These are phyloP conservation scores for Leccinum holopus DNA, from an alignment of 1,284 basidiomycete species.

Conservation along the genomic window DNA sequence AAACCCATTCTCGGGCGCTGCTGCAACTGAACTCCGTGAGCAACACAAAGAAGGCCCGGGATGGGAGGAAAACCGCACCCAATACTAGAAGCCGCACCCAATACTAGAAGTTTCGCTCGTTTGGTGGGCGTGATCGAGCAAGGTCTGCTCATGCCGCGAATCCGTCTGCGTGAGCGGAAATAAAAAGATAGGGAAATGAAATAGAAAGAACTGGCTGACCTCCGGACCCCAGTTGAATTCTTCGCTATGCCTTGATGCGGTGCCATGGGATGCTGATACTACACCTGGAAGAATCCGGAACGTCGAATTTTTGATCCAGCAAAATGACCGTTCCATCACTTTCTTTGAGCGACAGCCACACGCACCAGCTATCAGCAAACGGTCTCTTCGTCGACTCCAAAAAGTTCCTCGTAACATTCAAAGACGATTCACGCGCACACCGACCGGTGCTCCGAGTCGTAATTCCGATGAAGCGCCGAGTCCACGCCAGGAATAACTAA, in stretches of 20 bases:
- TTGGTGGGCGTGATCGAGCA: background rate
- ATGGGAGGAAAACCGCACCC: constrained; percentile 1
- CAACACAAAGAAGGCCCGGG: too few relatives aligned
- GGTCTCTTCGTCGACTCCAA: constrained; percentile 35
- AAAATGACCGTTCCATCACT: constrained; percentile 74
- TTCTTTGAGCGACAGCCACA: constrained; percentile 67
- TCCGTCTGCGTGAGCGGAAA: constrained; percentile 6
- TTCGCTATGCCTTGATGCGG: background rate
- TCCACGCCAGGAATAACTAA: constrained; percentile 61
- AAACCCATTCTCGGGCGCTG: too few relatives aligned
- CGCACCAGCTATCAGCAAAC: constrained; percentile 44
- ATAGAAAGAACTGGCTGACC: constrained; percentile 1
- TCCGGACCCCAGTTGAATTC: constrained; percentile 10
- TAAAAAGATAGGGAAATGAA: background rate
- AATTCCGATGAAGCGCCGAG: constrained; percentile 48
- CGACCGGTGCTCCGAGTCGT: constrained; percentile 54
- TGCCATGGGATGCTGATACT: background rate
- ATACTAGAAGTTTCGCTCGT: background rate
- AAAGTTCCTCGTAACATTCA: constrained; percentile 45
- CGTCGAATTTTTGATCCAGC: constrained; percentile 69
- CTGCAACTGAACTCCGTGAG: constrained; percentile 3
- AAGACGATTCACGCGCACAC: constrained; percentile 70
- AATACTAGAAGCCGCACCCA: background rate
- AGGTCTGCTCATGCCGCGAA: constrained; percentile 9
- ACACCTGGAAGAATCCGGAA: constrained; percentile 60